Base-by-base conservation (phyloP, 495 filamentous ascomycete genomes). In the Bathelium albidoporum region DNA sequence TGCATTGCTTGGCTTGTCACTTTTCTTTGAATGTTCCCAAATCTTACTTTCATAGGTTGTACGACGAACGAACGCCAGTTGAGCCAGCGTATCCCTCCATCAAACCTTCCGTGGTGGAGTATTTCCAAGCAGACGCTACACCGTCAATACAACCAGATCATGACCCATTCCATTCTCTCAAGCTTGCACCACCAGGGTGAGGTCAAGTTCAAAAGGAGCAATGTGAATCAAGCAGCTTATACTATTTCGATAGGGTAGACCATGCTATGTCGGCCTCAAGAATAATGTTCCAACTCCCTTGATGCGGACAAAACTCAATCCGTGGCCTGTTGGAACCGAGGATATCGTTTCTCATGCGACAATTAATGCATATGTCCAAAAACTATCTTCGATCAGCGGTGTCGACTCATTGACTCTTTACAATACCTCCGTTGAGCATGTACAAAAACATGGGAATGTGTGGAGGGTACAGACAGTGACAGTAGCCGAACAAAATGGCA, bases 241-340 rank as follows among this genome's bases (percentile, higher is more conserved):
- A 12, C 1, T 59, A 20, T 26, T 4, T 65, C 68, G 18, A 69
- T 24, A 59, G 52, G n/a, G 43, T 53, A 81, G 80, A 18, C 79
- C 79, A 24, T 79, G 81, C 66, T 89, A 89, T 63, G 76, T 78
- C 2, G 83, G 83, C 22, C 73, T 89, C 12, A 81, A 73, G 31
- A 90, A 85, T 60, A 89, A 89, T 70, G 81, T 89, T 4, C 77
- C 85, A 3, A 88, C 85, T 1, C 75, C 75, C 12, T 69, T 89
- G 32, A 82, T 88, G 74, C 72, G 77, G 44, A 81, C 82, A 32
- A 83, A 76, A 59, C 75, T 86, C n/a, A 81, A 80, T 58, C 66
- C 74, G 0, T 89, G 85, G 84, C 81, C 82, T 1, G 75, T 82
- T 24, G 83, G 80, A 3, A 87, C 82, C 0, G 78, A 76, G 16